A percentile compares a stretch with the other conserved stretches of the same genome.
Conservation (phyloP, 805 yeast genomes). For the Komagataella populi region DNA sequence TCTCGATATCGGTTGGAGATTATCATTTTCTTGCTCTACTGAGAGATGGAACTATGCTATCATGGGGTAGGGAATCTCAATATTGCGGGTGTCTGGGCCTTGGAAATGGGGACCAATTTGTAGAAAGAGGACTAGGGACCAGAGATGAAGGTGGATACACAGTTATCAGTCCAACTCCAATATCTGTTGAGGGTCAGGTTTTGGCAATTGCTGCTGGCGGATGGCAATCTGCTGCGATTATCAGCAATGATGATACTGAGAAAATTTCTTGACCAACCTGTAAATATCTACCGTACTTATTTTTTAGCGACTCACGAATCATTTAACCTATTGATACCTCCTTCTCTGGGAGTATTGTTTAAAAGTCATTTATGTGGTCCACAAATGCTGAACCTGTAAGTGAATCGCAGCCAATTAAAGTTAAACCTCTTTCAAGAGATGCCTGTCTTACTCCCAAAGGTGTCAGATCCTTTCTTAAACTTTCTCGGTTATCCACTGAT, state of each 20-base stretch:
- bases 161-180: constrained; percentile 23
- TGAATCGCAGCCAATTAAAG: background rate
- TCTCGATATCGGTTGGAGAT: constrained; percentile 56
- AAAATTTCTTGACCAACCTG: background rate
- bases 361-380: background rate
- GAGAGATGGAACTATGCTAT: constrained; percentile 36
- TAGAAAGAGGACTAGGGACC: background rate
- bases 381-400: background rate
- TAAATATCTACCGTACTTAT: background rate
- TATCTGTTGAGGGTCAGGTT: constrained; percentile 28
- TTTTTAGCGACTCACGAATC: background rate
- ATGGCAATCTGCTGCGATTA: constrained; percentile 67
- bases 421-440: constrained; percentile 2
- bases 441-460: constrained; percentile 21
- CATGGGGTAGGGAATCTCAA: constrained; percentile 59
- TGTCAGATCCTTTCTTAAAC: constrained; percentile 19
- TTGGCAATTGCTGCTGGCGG: constrained; percentile 62
- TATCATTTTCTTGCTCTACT: constrained; percentile 57
- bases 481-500: constrained; percentile 25
- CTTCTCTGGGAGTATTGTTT: background rate
- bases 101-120: constrained; percentile 20
- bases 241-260: constrained; percentile 9
- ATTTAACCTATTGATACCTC: background rate
- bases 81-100: constrained; percentile 63
- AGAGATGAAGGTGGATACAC: constrained; percentile 2